These are phyloP conservation scores for Neurospora sp. DNA, from an alignment of 495 filamentous ascomycete genomes.

Conservation along the genomic window DNA sequence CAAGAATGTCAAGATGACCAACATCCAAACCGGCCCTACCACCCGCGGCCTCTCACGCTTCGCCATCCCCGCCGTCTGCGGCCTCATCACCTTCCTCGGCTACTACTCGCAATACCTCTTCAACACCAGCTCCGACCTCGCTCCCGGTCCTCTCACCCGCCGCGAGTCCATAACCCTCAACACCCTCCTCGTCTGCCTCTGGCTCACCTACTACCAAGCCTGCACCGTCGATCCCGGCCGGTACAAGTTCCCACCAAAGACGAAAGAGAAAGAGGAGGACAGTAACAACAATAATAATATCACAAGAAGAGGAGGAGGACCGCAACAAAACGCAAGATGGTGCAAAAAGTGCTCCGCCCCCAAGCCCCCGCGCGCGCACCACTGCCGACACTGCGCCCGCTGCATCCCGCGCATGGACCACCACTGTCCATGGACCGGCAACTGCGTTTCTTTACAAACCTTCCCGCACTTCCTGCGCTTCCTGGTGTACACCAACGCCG, in stretches of 20 bases:
- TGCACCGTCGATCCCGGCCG: conserved; percentile 71
- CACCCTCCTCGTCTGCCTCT: conserved; percentile 56
- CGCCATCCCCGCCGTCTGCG: conserved; percentile 56
- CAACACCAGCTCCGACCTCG: conserved; percentile 43
- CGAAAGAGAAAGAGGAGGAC: neutral
- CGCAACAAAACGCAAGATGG: conserved; percentile 37
- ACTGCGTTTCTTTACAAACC: conserved; percentile 85
- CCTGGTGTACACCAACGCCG: conserved; percentile 61
- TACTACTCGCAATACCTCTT: conserved; percentile 83
- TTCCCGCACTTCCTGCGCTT: conserved; percentile 89
- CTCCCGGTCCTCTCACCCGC: conserved; percentile 54
- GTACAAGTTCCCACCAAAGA: conserved; percentile 31
- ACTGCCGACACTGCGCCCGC: conserved; percentile 80
- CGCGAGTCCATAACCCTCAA: conserved; percentile 65
- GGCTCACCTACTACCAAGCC: conserved; percentile 68
- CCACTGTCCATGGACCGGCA: conserved; percentile 92
- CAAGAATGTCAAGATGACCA: conserved; percentile 9
- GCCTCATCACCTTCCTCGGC: conserved; percentile 66
- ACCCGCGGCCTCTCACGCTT: conserved; percentile 32
- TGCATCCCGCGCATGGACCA: conserved; percentile 98
- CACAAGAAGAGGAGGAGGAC: neutral
- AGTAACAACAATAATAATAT: neutral
- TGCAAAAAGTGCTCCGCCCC: conserved; percentile 76
- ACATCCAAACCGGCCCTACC: conserved; percentile 18
- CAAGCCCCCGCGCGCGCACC: conserved; percentile 84